Conservation (phyloP, 2,329 filamentous ascomycete genomes). For the Lecanosticta acicola region DNA sequence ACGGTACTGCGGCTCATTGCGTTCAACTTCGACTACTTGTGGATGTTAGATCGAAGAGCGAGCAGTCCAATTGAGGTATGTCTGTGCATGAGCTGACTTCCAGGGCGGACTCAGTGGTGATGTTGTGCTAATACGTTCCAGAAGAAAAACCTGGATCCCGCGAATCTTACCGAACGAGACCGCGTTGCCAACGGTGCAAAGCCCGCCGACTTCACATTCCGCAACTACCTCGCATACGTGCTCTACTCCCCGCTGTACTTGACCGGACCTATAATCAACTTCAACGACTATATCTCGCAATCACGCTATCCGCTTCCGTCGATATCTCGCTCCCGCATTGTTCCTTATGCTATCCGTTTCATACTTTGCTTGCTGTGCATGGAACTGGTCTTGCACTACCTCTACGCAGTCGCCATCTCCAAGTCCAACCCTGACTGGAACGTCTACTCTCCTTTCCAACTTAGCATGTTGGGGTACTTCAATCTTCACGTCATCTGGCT, state of each 20-base stretch:
- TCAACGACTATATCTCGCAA: constrained; percentile 96
- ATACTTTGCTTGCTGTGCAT: constrained; percentile 73
- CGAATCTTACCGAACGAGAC: constrained; percentile 81
- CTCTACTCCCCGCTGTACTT: constrained; percentile 93
- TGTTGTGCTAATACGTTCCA: constrained; percentile 61
- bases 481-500: constrained; percentile 98
- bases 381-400: constrained; percentile 85
- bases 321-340: constrained; percentile 61
- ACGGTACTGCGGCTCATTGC: constrained; percentile 88
- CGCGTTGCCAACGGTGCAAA: constrained; percentile 72
- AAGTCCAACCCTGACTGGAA: constrained; percentile 74
- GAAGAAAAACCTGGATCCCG: constrained; percentile 94
- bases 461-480: constrained; percentile 87
- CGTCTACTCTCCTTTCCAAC: constrained; percentile 77
- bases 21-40: constrained; percentile 96
- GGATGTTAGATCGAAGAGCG: constrained; percentile 65
- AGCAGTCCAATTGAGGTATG: constrained; percentile 75
- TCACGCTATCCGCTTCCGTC: constrained; percentile 66
- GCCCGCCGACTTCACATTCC: constrained; percentile 65
- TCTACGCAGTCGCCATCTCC: constrained; percentile 90
- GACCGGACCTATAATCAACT: constrained; percentile 87
- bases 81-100: no score
- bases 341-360: constrained; percentile 80
- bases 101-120: neutral
- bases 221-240: constrained; percentile 82